Base-by-base conservation (phyloP, 768 basidiomycete species). In the Kwoniella sp. region DNA sequence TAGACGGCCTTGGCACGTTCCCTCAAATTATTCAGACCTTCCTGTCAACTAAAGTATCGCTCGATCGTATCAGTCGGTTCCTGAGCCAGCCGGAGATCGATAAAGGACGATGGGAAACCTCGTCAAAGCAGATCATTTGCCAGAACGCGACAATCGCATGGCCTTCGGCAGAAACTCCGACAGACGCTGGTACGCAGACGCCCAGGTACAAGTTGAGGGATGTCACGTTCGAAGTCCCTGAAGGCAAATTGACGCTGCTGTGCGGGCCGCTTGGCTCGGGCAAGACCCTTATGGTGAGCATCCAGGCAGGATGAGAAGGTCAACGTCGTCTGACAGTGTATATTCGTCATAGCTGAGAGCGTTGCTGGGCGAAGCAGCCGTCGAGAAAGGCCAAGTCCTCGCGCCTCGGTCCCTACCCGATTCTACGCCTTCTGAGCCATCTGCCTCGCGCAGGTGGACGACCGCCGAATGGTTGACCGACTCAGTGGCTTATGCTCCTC, bases 251-350 rank as follows among this genome's bases (percentile, higher is more conserved):
- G 20, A 77, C 76, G 0, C 66, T 81, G 7, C 53, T 81, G 13
- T 74, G 70, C 25, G 80, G 80, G 11, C 65, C 73, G 0, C 72
- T 79, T n/a, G 80, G 77, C 15, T 70, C 76, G 1, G 80, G 80
- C n/a, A 81, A 81, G 60, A 77, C 71, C 0, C 67, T 81, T 0
- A 58, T 81, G 4, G 77, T 74, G 45, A 64, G 77, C 70, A 1
- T 50, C 4, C 26, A 12, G 8, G 34, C 22, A 23, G 9, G 7
- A 30, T 45, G 17, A 15, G 25, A 5, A 7, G 11, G 9, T 25
- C 20, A 34, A 12, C 30, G 55, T 45, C 4, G 17, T 41, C 56
- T 58, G 57, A 72, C 28, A 31, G 13, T 29, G 28, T 7, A 2
- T 13, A 2, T 38, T 0, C 12, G 29, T 31, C n/a, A n/a, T 48